Percentiles rank a stretch among this genome's conserved stretches.
phyloP scores from a whole-genome alignment of 2,329 filamentous ascomycete genomes.

The Fusarium pseudonygamai region DNA sequence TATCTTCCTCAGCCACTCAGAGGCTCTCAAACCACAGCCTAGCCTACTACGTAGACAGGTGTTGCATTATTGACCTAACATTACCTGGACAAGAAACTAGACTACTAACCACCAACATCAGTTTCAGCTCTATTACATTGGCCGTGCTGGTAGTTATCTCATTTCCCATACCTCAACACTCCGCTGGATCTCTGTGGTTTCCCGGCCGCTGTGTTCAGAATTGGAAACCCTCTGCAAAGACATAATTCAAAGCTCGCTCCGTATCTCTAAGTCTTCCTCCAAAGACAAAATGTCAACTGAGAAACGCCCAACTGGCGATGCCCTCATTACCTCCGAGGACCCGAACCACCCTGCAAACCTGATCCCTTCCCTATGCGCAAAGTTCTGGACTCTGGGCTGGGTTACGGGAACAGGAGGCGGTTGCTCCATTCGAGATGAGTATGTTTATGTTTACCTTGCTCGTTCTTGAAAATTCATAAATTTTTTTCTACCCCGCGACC shows the following conservation, averaged over 20 bases:
- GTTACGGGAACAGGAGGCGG: slow-evolving; percentile 88
- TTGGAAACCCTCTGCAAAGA: not conserved
- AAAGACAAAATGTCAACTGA: slow-evolving; percentile 32
- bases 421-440: slow-evolving; percentile 77
- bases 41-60: slow-evolving; percentile 4
- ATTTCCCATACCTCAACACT: slow-evolving; percentile 19
- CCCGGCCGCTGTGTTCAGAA: slow-evolving; percentile 23
- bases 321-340: slow-evolving; percentile 69
- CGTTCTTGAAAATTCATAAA: slow-evolving; percentile 11
- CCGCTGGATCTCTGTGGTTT: slow-evolving; percentile 13
- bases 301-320: slow-evolving; percentile 32
- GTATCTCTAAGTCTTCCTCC: not conserved
- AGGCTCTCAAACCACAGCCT: slow-evolving; percentile 18
- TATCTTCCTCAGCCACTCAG: slow-evolving; percentile 13
- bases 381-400: slow-evolving; percentile 96
- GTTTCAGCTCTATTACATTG: not conserved
- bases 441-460: slow-evolving; percentile 45
- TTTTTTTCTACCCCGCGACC: slow-evolving; percentile 18
- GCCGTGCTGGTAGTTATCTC: slow-evolving; percentile 22
- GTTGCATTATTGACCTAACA: slow-evolving; percentile 20
- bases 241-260: not conserved
- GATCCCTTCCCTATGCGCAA: slow-evolving; percentile 91
- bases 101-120: slow-evolving; percentile 17
- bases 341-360: slow-evolving; percentile 92
- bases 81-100: slow-evolving; percentile 25